Conservation (phyloP, 148 eudicot genomes). For the Rhododendron molle region DNA sequence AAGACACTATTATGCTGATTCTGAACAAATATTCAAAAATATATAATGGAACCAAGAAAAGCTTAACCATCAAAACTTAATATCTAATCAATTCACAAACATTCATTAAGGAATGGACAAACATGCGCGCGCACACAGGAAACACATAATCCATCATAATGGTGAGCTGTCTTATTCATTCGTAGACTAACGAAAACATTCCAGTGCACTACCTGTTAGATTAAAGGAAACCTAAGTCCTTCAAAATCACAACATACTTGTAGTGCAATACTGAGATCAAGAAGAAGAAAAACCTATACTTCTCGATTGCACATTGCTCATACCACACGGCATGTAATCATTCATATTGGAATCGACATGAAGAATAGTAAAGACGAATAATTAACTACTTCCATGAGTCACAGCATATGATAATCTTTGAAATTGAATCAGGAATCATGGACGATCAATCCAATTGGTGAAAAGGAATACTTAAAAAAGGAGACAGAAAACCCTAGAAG, state of each 20-base stretch:
- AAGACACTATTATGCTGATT: not conserved
- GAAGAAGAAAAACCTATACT: not conserved
- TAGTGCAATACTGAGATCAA: not conserved
- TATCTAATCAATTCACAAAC: not conserved
- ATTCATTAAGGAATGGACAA: not conserved
- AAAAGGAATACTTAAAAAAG: not conserved
- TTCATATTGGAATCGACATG: not conserved
- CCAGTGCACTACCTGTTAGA: not conserved
- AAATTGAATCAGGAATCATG: not conserved
- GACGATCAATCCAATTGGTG: not conserved
- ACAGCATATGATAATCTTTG: not conserved
- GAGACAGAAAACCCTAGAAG: constrained; percentile 35
- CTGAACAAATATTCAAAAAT: not conserved
- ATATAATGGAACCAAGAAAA: not conserved
- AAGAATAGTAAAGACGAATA: not conserved
- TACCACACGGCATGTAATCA: not conserved
- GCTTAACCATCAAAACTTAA: not conserved
- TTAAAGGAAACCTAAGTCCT: not conserved
- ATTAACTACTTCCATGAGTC: not conserved
- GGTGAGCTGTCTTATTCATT: not conserved
- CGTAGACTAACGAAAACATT: not conserved
- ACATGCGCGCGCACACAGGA: not conserved
- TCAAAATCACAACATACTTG: not conserved
- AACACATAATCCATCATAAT: not conserved
- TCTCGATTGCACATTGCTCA: not conserved